Evolutionary conservation across 345 rosid genomes (phyloP), one percentile per base, ranked within the genome.

Genomic region (Noccaea bulbosa): DNA sequence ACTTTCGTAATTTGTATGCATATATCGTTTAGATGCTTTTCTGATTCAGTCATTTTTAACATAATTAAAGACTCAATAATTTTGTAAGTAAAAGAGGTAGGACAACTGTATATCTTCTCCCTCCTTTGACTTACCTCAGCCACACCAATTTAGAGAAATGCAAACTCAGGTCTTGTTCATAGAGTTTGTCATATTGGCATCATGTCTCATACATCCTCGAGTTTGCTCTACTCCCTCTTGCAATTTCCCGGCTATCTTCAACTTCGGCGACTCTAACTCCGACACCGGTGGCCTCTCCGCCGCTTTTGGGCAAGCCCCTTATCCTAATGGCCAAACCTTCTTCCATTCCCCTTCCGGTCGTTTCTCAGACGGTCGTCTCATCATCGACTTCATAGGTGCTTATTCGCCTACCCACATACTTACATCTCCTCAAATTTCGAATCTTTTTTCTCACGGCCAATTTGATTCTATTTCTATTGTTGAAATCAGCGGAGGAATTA

Each of bases 291-390:
- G 96, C 9, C 73, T 80, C 33, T 84, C 90, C 3, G 86, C 92
- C 2, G 84, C 78, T 3, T 89, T 89, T 22, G 87, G 90, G 15
- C 89, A 79, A 71, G 81, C 80, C 3, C 82, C 79, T 69, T 41
- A 60, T 10, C 96, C 96, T 12, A 65, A 86, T n/a, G 96, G 91
- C 0, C 65, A 56, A 64, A 85, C 93, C 0, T 84, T 53, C 76
- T 89, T 89, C 74, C 83, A 74, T 50, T 17, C 62, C 8, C 91
- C 91, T 0, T 81, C 87, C 1, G 93, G 96, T n/a, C 86, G 89
- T 0, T 86, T 58, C 72, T 82, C 79, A 16, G 91, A 89, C 30
- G 96, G 93, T 67, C 85, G 93, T 14, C 79, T 89, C 32, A 40
- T 84, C 57, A 22, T 87, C n/a, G 96, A 85, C 67, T 84, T 89